These are phyloP conservation scores for Aureobasidium sp. DNA, from an alignment of 2,329 filamentous ascomycete species.

Conservation along the genomic window DNA sequence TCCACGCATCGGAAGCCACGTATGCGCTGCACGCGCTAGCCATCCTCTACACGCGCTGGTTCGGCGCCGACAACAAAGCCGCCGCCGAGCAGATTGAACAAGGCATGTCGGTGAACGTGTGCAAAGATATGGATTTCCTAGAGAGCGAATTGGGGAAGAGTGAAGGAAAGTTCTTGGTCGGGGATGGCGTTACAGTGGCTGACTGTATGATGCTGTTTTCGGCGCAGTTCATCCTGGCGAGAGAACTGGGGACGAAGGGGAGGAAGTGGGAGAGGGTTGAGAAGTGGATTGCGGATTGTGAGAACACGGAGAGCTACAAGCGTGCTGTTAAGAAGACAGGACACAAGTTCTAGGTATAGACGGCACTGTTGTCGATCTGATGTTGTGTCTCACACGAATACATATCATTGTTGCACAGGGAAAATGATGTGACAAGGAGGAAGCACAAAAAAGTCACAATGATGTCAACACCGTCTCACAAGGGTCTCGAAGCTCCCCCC, in stretches of 20 bases:
- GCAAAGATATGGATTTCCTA: conserved; percentile 38
- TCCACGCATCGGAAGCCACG: conserved; percentile 40
- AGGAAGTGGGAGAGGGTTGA: conserved; percentile 27
- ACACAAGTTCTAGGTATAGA: conserved; percentile 21
- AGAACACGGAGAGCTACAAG: conserved; percentile 28
- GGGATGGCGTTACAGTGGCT: conserved; percentile 34
- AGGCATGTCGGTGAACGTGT: conserved; percentile 33
- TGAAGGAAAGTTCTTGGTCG: conserved; percentile 33
- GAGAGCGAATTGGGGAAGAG: conserved; percentile 33
- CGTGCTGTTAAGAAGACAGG: conserved; percentile 35
- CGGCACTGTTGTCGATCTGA: too few relatives aligned
- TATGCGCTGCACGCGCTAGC: conserved; percentile 38
- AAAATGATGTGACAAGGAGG: neutral
- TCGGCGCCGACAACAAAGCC: conserved; percentile 23
- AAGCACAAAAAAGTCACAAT: neutral
- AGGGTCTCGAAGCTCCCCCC: conserved; percentile 5
- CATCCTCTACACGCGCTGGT: conserved; percentile 37
- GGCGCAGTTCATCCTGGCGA: conserved; percentile 31
- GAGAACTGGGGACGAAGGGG: conserved; percentile 29
- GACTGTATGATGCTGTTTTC: conserved; percentile 40
- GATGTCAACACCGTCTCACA: neutral
- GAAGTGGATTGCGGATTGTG: conserved; percentile 31
- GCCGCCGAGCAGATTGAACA: conserved; percentile 30
- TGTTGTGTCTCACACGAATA: too few relatives aligned
- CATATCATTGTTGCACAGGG: neutral